phyloP scores from a whole-genome alignment of 306 rosid species.

The Inga laurina region DNA sequence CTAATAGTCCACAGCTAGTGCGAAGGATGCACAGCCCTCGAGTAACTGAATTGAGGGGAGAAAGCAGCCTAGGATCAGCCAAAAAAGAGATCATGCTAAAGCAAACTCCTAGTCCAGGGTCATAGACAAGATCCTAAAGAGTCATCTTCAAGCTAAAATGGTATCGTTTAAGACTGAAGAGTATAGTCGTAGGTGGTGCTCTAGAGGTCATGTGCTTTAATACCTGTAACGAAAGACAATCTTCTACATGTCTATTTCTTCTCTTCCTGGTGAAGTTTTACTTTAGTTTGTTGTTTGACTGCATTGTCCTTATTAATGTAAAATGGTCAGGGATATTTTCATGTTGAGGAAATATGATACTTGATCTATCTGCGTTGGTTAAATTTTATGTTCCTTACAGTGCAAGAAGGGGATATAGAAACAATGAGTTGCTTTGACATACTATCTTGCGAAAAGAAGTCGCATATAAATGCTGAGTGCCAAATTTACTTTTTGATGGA shows the following conservation, averaged over 20 bases:
- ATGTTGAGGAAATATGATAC: constrained; percentile 11
- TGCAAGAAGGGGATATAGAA: neutral
- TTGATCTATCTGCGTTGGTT: neutral
- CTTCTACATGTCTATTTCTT: constrained; percentile 7
- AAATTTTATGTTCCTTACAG: neutral
- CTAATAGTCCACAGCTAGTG: constrained; percentile 10
- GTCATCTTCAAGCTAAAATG: constrained; percentile 34
- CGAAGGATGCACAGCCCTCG: constrained; percentile 49
- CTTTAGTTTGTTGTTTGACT: constrained; percentile 20
- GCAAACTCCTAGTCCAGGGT: constrained; percentile 47
- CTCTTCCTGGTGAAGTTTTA: neutral
- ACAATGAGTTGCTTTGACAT: neutral
- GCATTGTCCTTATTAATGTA: constrained; percentile 15
- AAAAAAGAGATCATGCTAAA: constrained; percentile 37
- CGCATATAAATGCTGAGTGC: neutral
- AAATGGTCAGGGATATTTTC: constrained; percentile 32
- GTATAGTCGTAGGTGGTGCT: constrained; percentile 38
- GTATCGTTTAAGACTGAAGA: constrained; percentile 18
- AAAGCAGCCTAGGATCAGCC: constrained; percentile 35
- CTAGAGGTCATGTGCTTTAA: constrained; percentile 43
- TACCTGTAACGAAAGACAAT: constrained; percentile 23
- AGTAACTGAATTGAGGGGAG: constrained; percentile 42
- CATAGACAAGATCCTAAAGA: constrained; percentile 35
- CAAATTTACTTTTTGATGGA: neutral
- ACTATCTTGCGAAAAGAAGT: neutral